These are phyloP conservation scores for Tripterygium wilfordii DNA, from an alignment of 177 flowering plant species.

Conservation along the genomic window DNA sequence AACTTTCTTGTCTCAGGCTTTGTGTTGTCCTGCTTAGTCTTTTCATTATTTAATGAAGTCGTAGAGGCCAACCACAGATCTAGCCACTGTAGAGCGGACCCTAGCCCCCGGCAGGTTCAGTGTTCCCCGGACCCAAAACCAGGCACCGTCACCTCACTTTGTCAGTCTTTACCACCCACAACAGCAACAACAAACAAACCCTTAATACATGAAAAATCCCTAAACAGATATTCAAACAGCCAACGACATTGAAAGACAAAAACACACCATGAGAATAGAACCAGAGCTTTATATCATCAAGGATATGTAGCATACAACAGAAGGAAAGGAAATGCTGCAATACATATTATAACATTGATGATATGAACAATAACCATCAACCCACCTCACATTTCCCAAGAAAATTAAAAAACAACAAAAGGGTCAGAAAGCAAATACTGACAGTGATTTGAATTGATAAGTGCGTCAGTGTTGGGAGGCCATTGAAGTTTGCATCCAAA, in stretches of 20 bases:
- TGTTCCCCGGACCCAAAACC: not conserved
- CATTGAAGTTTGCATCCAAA: slow-evolving; percentile 13
- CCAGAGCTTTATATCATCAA: too few species aligned
- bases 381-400: slow-evolving; percentile 14
- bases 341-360: not conserved
- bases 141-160: not conserved
- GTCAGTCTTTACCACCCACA: not conserved
- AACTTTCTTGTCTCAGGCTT: slow-evolving; percentile 12
- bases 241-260: too few species aligned
- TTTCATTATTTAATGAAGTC: not conserved
- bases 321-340: not conserved
- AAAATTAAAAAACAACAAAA: slow-evolving; percentile 2
- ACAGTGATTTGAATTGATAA: slow-evolving; percentile 9
- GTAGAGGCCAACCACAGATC: not conserved
- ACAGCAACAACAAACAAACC: too few species aligned
- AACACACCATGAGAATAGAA: too few species aligned
- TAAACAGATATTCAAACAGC: too few species aligned
- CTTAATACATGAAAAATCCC: too few species aligned
- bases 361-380: not conserved
- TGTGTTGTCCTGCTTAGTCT: slow-evolving; percentile 6
- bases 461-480: slow-evolving; percentile 10
- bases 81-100: not conserved
- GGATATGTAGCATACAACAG: too few species aligned
- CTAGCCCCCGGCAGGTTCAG: not conserved
- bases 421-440: slow-evolving; percentile 5